These are phyloP conservation scores for Alternaria consortialis DNA, from an alignment of 2,329 filamentous ascomycete species.

Conservation along the genomic window DNA sequence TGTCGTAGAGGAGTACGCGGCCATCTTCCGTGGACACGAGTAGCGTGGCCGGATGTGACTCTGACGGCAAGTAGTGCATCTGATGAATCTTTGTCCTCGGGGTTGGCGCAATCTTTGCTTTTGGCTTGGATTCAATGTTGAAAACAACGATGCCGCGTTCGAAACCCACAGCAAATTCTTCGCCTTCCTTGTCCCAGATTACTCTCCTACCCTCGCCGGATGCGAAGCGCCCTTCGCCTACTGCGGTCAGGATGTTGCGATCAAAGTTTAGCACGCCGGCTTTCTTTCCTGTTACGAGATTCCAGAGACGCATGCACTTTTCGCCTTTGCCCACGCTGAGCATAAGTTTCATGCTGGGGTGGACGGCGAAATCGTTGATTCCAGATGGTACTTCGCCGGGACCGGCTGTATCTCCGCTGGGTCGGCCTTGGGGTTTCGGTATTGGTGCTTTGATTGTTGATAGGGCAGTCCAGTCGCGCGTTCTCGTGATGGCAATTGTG, in stretches of 20 bases:
- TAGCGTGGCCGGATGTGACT: slow-evolving; percentile 66
- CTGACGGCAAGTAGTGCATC: slow-evolving; percentile 71
- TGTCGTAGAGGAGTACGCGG: slow-evolving; percentile 82
- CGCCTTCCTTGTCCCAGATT: slow-evolving; percentile 77
- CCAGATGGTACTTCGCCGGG: slow-evolving; percentile 83
- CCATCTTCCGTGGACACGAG: slow-evolving; percentile 91
- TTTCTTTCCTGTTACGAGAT: slow-evolving; percentile 94
- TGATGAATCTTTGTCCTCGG: slow-evolving; percentile 84
- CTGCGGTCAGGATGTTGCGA: slow-evolving; percentile 73
- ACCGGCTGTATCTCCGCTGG: slow-evolving; percentile 88
- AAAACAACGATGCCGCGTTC: slow-evolving; percentile 86
- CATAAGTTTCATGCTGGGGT: slow-evolving; percentile 97
- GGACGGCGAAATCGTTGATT: slow-evolving; percentile 93
- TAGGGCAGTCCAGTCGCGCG: slow-evolving; percentile 87
- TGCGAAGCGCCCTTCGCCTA: slow-evolving; percentile 78
- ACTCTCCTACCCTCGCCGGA: slow-evolving; percentile 85
- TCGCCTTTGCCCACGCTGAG: slow-evolving; percentile 91
- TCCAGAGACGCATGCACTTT: slow-evolving; percentile 92
- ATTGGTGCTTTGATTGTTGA: slow-evolving; percentile 89
- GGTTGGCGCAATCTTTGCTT: slow-evolving; percentile 74
- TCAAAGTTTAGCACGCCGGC: slow-evolving; percentile 90
- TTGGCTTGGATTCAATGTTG: slow-evolving; percentile 85
- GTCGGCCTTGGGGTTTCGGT: slow-evolving; percentile 79
- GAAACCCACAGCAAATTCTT: slow-evolving; percentile 89
- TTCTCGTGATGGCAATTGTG: slow-evolving; percentile 85